Conservation (phyloP, 192 early-diverging fungal species). For the Chytriomyces hyalinus region DNA sequence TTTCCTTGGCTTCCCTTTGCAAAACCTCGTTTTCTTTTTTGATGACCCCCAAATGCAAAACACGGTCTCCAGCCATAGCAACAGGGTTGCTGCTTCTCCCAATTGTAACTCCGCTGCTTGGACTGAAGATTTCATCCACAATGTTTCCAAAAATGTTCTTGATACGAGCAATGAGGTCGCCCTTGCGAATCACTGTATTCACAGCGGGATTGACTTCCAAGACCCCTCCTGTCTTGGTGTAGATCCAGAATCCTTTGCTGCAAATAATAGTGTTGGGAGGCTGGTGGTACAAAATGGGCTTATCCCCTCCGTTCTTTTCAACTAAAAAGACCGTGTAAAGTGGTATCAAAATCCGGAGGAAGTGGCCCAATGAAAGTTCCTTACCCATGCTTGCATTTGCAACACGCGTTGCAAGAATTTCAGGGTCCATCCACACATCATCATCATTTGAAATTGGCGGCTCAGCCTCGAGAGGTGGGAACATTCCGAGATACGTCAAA, state of each 20-base stretch:
- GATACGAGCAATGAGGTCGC: constrained; percentile 82
- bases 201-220: constrained; percentile 83
- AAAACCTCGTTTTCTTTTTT: constrained; percentile 58
- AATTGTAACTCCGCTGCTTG: constrained; percentile 75
- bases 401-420: constrained; percentile 13
- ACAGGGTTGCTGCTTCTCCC: constrained; percentile 87
- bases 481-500: constrained; percentile 67
- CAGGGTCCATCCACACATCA: constrained; percentile 31
- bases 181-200: constrained; percentile 81
- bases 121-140: constrained; percentile 82
- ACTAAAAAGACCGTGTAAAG: too few species aligned
- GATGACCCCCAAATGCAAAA: constrained; percentile 81
- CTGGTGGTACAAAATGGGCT: constrained; percentile 27
- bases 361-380: too few species aligned
- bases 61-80: constrained; percentile 83
- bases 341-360: neutral
- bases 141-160: constrained; percentile 90
- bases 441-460: constrained; percentile 24
- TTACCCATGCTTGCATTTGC: neutral
- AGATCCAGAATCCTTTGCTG: constrained; percentile 75
- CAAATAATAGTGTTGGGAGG: constrained; percentile 57
- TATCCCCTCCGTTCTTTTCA: neutral
- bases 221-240: constrained; percentile 84
- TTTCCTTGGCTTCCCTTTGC: constrained; percentile 56
- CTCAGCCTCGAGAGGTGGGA: constrained; percentile 38